Conservation (phyloP, 768 basidiomycete species). For the Agaricus blazei region DNA sequence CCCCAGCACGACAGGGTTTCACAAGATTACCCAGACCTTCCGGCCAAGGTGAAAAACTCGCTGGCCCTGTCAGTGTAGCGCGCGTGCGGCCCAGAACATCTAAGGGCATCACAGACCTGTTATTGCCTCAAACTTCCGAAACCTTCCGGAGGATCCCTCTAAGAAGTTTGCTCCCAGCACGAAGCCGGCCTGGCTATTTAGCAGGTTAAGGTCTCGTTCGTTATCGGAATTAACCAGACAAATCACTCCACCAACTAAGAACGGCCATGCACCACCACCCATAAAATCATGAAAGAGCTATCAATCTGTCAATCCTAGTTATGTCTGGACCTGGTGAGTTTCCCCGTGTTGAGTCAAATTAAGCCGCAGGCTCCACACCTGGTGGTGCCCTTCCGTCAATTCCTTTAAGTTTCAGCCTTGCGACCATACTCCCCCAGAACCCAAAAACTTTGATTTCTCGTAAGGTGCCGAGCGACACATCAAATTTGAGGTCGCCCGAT, state of each 20-base stretch:
- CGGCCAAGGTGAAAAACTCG: conserved; percentile 72
- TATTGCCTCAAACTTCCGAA: conserved; percentile 87
- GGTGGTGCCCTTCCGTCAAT: conserved; percentile 81
- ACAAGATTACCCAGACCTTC: conserved; percentile 50
- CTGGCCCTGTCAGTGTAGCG: conserved; percentile 89
- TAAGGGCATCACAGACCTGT: conserved; percentile 91
- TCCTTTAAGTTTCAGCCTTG: conserved; percentile 75
- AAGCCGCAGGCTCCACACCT: conserved; percentile 38
- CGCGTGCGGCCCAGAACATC: conserved; percentile 86
- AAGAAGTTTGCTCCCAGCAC: conserved; percentile 74
- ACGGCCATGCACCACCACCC: conserved; percentile 86
- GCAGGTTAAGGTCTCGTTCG: conserved; percentile 92
- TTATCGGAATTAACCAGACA: conserved; percentile 97
- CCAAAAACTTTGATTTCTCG: conserved; percentile 83
- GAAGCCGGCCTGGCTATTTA: conserved; percentile 81
- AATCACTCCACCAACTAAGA: conserved; percentile 92
- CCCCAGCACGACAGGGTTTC: conserved; percentile 14
- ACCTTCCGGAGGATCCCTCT: conserved; percentile 81
- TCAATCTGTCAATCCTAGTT: too few species aligned
- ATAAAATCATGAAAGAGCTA: too few species aligned
- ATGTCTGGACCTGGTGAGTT: too few species aligned
- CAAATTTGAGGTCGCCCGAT: conserved; percentile 62
- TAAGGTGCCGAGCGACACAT: conserved; percentile 77
- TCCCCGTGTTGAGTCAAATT: too few species aligned
- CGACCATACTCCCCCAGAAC: conserved; percentile 51